A percentile compares a stretch with the other conserved stretches of the same genome.
These are phyloP conservation scores for Sclerotinia nivalis DNA, from an alignment of 2,329 filamentous ascomycete genomes.

Conservation along the genomic window DNA sequence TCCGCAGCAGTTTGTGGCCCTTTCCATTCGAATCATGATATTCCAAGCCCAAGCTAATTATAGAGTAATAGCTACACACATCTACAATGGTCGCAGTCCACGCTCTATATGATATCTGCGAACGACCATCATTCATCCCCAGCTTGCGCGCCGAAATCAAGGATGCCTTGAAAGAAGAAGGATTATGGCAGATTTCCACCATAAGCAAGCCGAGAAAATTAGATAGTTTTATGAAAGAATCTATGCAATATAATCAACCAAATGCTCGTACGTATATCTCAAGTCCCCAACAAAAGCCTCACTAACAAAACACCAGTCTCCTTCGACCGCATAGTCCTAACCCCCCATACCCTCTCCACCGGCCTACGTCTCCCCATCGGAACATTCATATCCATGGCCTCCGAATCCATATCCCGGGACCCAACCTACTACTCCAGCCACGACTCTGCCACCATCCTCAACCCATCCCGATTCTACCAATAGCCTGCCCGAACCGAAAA, in stretches of 20 bases:
- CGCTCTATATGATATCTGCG: slow-evolving; percentile 54
- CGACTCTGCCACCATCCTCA: slow-evolving; percentile 28
- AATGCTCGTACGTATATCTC: background rate
- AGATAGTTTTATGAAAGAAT: slow-evolving; percentile 23
- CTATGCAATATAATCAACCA: slow-evolving; percentile 15
- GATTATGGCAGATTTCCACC: slow-evolving; percentile 1
- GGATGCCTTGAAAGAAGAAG: slow-evolving; percentile 36
- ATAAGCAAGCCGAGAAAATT: slow-evolving; percentile 1
- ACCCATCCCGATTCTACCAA: slow-evolving; percentile 34
- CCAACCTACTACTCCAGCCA: background rate
- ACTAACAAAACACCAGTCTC: background rate
- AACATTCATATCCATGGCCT: slow-evolving; percentile 33
- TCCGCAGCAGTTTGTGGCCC: slow-evolving; percentile 1
- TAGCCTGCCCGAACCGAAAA: slow-evolving; percentile 12
- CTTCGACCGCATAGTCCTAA: slow-evolving; percentile 25
- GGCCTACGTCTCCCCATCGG: slow-evolving; percentile 40
- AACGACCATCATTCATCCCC: slow-evolving; percentile 48
- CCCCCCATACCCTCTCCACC: slow-evolving; percentile 38
- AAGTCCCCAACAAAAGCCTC: too few relatives aligned
- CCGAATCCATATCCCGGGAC: slow-evolving; percentile 19
- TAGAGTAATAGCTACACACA: slow-evolving; percentile 37
- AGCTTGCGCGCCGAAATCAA: slow-evolving; percentile 35
- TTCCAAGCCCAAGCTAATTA: background rate
- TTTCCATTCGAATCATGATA: background rate
- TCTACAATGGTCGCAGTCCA: slow-evolving; percentile 47